phyloP scores from a whole-genome alignment of 2,329 filamentous ascomycete species.

The Phyllosticta ampelicida region DNA sequence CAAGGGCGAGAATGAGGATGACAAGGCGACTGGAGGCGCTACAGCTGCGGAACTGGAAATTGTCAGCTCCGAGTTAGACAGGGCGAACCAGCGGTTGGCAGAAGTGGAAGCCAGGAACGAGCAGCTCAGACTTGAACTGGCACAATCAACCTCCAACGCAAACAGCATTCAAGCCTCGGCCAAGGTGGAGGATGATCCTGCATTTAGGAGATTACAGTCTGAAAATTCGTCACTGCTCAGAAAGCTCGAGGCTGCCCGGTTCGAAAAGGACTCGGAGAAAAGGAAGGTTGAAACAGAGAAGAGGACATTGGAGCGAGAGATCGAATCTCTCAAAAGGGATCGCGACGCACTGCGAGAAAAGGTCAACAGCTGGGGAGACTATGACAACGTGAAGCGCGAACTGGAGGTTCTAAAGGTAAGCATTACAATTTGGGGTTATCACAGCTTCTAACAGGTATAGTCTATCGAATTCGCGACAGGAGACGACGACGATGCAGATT shows the following conservation, averaged over 20 bases:
- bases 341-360: conserved; percentile 69
- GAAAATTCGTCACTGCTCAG: conserved; percentile 89
- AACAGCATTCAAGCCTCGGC: conserved; percentile 46
- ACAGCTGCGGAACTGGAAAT: conserved; percentile 89
- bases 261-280: conserved; percentile 74
- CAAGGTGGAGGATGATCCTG: conserved; percentile 76
- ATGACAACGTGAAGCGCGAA: conserved; percentile 93
- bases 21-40: conserved; percentile 50
- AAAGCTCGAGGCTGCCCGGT: conserved; percentile 71
- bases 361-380: conserved; percentile 82
- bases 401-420: conserved; percentile 76
- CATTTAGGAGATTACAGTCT: conserved; percentile 75
- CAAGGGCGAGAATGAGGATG: conserved; percentile 55
- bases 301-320: conserved; percentile 69
- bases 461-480: conserved; percentile 94
- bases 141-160: conserved; percentile 69
- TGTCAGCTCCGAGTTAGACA: conserved; percentile 81
- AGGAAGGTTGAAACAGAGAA: conserved; percentile 65
- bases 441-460: conserved; percentile 24
- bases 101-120: conserved; percentile 93
- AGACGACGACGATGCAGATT: conserved; percentile 51
- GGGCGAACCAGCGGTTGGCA: conserved; percentile 73
- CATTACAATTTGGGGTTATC: background rate
- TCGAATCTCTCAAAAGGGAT: conserved; percentile 63
- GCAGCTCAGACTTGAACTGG: conserved; percentile 79